Percentiles rank a stretch among this genome's conserved stretches.
Evolutionary conservation across 768 basidiomycete species (phyloP).

Genomic region (Hypholoma sublateritium): DNA sequence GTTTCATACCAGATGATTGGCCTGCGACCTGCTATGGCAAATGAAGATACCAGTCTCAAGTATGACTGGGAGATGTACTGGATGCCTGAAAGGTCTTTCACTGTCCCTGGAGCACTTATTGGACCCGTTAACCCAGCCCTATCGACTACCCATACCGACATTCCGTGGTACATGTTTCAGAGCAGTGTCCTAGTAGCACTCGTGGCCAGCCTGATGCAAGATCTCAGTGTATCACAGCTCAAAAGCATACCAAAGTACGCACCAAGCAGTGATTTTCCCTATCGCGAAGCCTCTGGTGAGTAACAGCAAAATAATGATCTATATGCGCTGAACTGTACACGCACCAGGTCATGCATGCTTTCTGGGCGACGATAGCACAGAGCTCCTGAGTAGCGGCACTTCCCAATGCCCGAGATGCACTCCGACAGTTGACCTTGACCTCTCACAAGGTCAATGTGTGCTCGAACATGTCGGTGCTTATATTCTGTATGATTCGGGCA

Average conservation of each 20-base stretch:
- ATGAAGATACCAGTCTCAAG: conserved; percentile 16
- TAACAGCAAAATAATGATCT: background rate
- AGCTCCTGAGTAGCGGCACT: conserved; percentile 5
- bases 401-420: conserved; percentile 14
- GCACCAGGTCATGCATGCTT: conserved; percentile 17
- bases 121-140: conserved; percentile 25
- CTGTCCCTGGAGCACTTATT: conserved; percentile 22
- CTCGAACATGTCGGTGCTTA: conserved; percentile 28
- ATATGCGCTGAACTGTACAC: background rate
- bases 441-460: conserved; percentile 16
- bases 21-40: conserved; percentile 15
- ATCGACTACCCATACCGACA: conserved; percentile 3
- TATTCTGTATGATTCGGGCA: conserved; percentile 21
- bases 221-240: conserved; percentile 13
- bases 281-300: conserved; percentile 19
- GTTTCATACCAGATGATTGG: conserved; percentile 25
- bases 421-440: conserved; percentile 10
- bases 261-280: conserved; percentile 15
- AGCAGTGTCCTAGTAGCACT: conserved; percentile 19
- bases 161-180: conserved; percentile 23
- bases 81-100: conserved; percentile 14
- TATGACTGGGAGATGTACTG: conserved; percentile 27
- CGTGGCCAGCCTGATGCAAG: conserved; percentile 17
- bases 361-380: conserved; percentile 11
- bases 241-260: conserved; percentile 19